Conservation (phyloP, 805 yeast species). For the Hanseniaspora valbyensis region DNA sequence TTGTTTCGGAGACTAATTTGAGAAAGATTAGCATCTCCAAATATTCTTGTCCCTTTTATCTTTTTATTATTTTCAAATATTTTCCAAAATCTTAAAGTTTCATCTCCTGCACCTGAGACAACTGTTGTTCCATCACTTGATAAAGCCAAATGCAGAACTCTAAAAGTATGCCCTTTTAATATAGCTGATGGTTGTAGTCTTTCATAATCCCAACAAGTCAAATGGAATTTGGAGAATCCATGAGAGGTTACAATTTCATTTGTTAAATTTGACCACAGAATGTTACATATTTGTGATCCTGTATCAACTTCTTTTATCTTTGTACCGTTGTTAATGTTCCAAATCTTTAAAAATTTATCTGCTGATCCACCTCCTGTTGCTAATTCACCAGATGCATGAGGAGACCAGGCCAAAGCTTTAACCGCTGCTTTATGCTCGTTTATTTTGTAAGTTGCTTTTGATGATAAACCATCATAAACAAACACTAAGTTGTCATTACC, state of each 20-base stretch:
- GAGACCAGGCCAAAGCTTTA: conserved; percentile 95
- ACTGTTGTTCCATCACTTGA: conserved; percentile 95
- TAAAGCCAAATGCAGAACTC: conserved; percentile 79
- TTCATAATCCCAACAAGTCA: conserved; percentile 89
- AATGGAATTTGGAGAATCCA: conserved; percentile 83
- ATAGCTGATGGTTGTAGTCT: conserved; percentile 85
- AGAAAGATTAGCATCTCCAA: conserved; percentile 60
- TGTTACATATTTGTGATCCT: conserved; percentile 91
- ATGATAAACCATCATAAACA: conserved; percentile 73
- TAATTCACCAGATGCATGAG: conserved; percentile 84
- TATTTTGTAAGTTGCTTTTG: conserved; percentile 59
- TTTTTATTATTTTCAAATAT: conserved; percentile 65
- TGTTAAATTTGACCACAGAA: conserved; percentile 85
- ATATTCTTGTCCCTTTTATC: conserved; percentile 50
- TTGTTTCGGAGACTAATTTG: not conserved
- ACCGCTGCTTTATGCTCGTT: conserved; percentile 89
- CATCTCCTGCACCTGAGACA: conserved; percentile 98
- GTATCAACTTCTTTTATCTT: conserved; percentile 76
- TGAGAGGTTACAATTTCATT: conserved; percentile 91
- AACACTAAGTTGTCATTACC: conserved; percentile 81
- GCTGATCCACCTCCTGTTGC: conserved; percentile 98
- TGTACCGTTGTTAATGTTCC: conserved; percentile 79
- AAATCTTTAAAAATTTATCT: conserved; percentile 76
- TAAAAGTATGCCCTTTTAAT: conserved; percentile 83
- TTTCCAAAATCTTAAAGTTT: conserved; percentile 90